Percentiles rank a stretch among this genome's conserved stretches.
phyloP scores from a whole-genome alignment of 352 stramenopile species.

The Globisporangium rhizosaccharum region DNA sequence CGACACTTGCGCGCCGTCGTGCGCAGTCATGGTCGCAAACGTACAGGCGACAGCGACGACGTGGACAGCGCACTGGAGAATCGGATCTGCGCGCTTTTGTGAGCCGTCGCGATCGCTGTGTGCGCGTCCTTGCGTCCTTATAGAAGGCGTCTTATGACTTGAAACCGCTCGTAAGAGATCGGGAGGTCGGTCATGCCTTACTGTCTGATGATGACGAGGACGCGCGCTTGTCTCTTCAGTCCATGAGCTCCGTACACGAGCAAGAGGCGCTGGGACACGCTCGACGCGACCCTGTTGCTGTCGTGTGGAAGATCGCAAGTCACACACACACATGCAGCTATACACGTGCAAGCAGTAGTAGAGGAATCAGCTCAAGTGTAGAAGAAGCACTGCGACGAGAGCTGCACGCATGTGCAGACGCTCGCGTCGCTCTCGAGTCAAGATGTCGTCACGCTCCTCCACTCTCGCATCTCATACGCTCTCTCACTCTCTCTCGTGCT shows the following conservation, averaged over 20 bases:
- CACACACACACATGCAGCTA: neutral
- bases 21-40: constrained; percentile 5
- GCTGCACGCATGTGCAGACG: neutral
- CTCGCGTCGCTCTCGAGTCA: constrained; percentile 4
- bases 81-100: neutral
- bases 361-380: constrained; percentile 38
- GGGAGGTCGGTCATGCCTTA: no score
- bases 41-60: neutral
- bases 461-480: constrained; percentile 10
- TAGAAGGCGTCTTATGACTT: neutral
- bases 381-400: constrained; percentile 12
- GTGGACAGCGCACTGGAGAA: neutral
- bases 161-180: no score
- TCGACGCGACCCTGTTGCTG: neutral
- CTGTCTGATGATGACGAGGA: no score
- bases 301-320: no score
- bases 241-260: no score
- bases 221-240: no score
- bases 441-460: constrained; percentile 14
- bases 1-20: constrained; percentile 13
- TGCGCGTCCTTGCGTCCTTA: neutral
- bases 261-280: neutral
- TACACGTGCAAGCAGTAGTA: no score
- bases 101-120: neutral
- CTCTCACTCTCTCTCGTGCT: neutral